Base-by-base conservation (phyloP, 1,284 basidiomycete genomes). In the Stereum hirsutum region DNA sequence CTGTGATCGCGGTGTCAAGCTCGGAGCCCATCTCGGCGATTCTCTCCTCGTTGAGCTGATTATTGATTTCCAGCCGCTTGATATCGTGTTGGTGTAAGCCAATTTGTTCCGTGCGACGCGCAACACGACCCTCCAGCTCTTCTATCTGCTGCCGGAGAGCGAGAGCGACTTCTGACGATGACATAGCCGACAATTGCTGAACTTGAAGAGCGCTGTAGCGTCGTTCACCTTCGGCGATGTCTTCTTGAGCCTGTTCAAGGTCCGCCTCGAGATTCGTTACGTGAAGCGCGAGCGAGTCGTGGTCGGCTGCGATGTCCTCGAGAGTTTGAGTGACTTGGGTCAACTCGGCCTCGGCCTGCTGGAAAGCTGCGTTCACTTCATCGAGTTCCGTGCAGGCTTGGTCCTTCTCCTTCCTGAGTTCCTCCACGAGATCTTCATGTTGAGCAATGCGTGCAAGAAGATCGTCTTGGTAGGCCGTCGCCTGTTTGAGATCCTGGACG, bases 71-170 rank as follows among this genome's bases (percentile, higher is more conserved):
- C 28, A 88, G 61, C 26, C 81, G 71, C 54, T 72, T 71, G 52
- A 81, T 80, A 47, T 88, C 84, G 51, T 86, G 81, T 47, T 85
- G 82, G 45, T 82, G 78, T 39, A 82, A 68, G 8, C 77, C 77
- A 50, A 86, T 78, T 54, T 82, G 79, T 52, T 86, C 76, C 2
- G 75, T 84, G 28, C 76, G 65, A 32, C 81, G 66, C 49, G 70
- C 48, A 26, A 87, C 69, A 6, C 80, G 72, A 11, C 55, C 61
- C 48, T 86, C 78, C 17, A 85, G 71, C 47, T 81, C 75, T 43
- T 72, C 65, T 48, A 88, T 76, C 49, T 84, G 81, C 11, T 67
- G 61, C 37, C 71, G 72, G 23, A 87, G 64, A 14, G 74, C 63
- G 5, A 61, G 64, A n/a, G 70, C 69, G 6, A 71, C 71, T 48